These are phyloP conservation scores for Byssoonygena ceratinophila DNA, from an alignment of 2,329 filamentous ascomycete genomes.

Conservation along the genomic window DNA sequence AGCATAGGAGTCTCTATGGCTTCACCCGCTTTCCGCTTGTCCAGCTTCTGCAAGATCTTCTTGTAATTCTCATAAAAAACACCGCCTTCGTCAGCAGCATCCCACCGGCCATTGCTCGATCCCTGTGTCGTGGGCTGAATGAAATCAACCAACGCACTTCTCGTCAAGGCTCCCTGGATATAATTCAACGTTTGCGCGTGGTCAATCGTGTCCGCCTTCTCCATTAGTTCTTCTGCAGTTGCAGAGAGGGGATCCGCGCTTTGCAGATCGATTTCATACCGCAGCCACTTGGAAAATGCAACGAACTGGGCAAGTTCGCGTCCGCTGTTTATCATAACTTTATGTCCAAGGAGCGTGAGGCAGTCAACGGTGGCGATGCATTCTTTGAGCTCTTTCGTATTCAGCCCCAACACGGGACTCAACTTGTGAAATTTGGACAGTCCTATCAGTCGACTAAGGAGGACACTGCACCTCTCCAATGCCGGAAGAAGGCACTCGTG, in stretches of 20 bases:
- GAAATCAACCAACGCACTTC: conserved; percentile 55
- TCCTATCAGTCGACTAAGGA: conserved; percentile 71
- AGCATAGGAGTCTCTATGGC: conserved; percentile 46
- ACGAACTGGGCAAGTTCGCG: conserved; percentile 68
- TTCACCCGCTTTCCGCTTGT: conserved; percentile 40
- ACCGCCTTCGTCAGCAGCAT: conserved; percentile 27
- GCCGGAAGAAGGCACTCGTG: conserved; percentile 85
- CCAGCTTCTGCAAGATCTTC: conserved; percentile 42
- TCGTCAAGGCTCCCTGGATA: conserved; percentile 58
- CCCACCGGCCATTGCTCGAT: conserved; percentile 39
- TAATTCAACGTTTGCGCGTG: conserved; percentile 63
- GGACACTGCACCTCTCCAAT: conserved; percentile 68
- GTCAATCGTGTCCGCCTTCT: conserved; percentile 68
- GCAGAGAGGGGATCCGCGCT: conserved; percentile 51
- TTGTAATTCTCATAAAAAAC: conserved; percentile 40
- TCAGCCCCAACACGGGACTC: conserved; percentile 56
- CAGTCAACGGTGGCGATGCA: conserved; percentile 60
- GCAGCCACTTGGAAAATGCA: conserved; percentile 73
- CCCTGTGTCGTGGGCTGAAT: conserved; percentile 31
- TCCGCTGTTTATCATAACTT: conserved; percentile 58
- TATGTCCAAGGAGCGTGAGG: conserved; percentile 64
- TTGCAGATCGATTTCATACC: conserved; percentile 69
- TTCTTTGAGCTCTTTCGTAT: conserved; percentile 50
- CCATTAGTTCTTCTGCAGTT: conserved; percentile 58
- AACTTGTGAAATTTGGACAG: conserved; percentile 69